Base-by-base conservation (phyloP, 768 basidiomycete species). In the Leccinum truebloodii region DNA sequence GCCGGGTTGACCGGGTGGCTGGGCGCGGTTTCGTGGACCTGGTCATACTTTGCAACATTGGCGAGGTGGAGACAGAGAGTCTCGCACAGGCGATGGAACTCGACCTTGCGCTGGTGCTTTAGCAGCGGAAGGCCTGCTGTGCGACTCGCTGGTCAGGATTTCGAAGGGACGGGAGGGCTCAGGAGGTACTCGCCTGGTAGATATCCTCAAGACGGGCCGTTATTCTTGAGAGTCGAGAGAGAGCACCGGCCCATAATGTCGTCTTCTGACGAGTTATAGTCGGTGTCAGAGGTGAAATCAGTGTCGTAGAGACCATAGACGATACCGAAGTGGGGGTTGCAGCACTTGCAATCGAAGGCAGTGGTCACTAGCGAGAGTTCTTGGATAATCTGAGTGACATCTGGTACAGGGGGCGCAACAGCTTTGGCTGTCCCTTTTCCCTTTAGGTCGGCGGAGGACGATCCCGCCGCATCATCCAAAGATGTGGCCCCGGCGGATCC, bases 331-430 rank as follows among this genome's bases (percentile, higher is more conserved):
- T 59, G 62, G 55, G 67, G 65, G 52, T 55, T 63, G 69, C 82
- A 82, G 9, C 56, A 54, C 16, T 50, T 73, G 73, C 82, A 83
- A 48, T 65, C 67, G 63, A 81, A 83, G 12, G 81, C 76, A 12
- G 80, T 77, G 8, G 77, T 76, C 2, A 80, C 83, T 28, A 83
- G 70, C 12, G 71, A 70, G 35, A 82, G 67, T 30, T 69, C 70
- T 30, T 71, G 63, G 14, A 61, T 54, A 54, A 74, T 64, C 54
- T 37, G 65, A 46, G 65, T 54, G 32, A 74, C 65, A 34, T 65
- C 62, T 5, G 65, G 70, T n/a, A 61, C 41, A 5, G 57, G 49
- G n/a, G 61, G 64, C 3, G 59, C 67, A 22, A 71, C 37, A 20
- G 44, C 69, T 63, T 71, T 75, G 41, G 65, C 69, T 59, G 75